Conservation (phyloP, 2,329 filamentous ascomycete species). For the Chaetomium globosum region DNA sequence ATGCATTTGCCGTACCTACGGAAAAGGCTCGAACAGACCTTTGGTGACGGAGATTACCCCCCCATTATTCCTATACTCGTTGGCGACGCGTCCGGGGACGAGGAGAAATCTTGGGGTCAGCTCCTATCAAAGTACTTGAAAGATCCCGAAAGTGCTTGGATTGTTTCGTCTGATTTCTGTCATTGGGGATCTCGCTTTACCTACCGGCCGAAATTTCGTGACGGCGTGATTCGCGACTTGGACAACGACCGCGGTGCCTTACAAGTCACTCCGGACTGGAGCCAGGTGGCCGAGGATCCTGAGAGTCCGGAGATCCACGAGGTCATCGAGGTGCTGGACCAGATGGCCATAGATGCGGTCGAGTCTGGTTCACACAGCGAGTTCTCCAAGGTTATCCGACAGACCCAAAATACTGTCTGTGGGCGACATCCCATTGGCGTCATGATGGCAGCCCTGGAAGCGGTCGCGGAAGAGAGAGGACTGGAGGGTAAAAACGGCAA, state of each 20-base stretch:
- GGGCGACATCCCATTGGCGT: slow-evolving; percentile 94
- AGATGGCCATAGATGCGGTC: slow-evolving; percentile 81
- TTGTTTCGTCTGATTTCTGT: slow-evolving; percentile 94
- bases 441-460: slow-evolving; percentile 83
- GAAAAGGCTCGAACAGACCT: slow-evolving; percentile 65
- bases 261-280: slow-evolving; percentile 39
- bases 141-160: slow-evolving; percentile 76
- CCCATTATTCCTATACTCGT: slow-evolving; percentile 83
- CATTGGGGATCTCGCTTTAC: slow-evolving; percentile 88
- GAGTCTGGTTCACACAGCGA: slow-evolving; percentile 70
- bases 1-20: slow-evolving; percentile 96
- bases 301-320: slow-evolving; percentile 67
- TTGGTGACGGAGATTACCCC: slow-evolving; percentile 62
- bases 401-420: slow-evolving; percentile 89
- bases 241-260: slow-evolving; percentile 44
- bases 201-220: slow-evolving; percentile 76
- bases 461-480: slow-evolving; percentile 49
- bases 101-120: slow-evolving; percentile 69
- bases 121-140: slow-evolving; percentile 77
- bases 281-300: slow-evolving; percentile 22
- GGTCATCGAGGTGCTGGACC: slow-evolving; percentile 79
- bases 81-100: slow-evolving; percentile 67
- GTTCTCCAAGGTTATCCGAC: slow-evolving; percentile 69
- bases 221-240: slow-evolving; percentile 42
- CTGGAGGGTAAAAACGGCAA: slow-evolving; percentile 47